phyloP scores from a whole-genome alignment of 306 rosid genomes.

The Astragalus glycyphyllos region DNA sequence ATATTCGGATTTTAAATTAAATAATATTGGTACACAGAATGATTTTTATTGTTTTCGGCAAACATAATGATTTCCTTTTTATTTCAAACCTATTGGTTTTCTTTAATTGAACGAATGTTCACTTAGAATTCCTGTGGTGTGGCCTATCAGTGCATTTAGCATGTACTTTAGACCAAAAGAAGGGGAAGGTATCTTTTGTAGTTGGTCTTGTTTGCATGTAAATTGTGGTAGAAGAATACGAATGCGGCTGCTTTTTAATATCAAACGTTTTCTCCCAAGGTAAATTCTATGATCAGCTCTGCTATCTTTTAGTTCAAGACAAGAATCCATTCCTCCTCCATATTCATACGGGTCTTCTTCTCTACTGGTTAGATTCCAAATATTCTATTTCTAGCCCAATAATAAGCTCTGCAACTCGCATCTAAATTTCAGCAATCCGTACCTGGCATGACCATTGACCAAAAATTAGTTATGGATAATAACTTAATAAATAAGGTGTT shows the following conservation, averaged over 20 bases:
- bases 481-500: neutral
- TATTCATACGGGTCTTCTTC: neutral
- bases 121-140: slow-evolving; percentile 4
- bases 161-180: slow-evolving; percentile 28
- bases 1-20: slow-evolving; percentile 6
- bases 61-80: neutral
- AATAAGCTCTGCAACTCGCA: neutral
- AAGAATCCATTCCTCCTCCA: slow-evolving; percentile 8
- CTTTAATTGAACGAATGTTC: slow-evolving; percentile 27
- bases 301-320: slow-evolving; percentile 26
- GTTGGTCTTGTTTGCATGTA: slow-evolving; percentile 24
- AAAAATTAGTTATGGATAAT: neutral
- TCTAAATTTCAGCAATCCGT: neutral
- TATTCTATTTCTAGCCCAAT: neutral
- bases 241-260: slow-evolving; percentile 27
- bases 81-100: neutral
- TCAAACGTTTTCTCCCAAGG: neutral
- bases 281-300: slow-evolving; percentile 29
- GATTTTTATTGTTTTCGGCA: neutral
- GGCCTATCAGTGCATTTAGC: slow-evolving; percentile 2
- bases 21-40: neutral
- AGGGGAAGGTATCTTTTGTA: slow-evolving; percentile 48
- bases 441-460: slow-evolving; percentile 1
- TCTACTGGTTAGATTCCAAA: slow-evolving; percentile 18
- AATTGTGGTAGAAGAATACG: slow-evolving; percentile 33